Conservation (phyloP, 805 yeast genomes). For the Nakazawaea ambrosiae region DNA sequence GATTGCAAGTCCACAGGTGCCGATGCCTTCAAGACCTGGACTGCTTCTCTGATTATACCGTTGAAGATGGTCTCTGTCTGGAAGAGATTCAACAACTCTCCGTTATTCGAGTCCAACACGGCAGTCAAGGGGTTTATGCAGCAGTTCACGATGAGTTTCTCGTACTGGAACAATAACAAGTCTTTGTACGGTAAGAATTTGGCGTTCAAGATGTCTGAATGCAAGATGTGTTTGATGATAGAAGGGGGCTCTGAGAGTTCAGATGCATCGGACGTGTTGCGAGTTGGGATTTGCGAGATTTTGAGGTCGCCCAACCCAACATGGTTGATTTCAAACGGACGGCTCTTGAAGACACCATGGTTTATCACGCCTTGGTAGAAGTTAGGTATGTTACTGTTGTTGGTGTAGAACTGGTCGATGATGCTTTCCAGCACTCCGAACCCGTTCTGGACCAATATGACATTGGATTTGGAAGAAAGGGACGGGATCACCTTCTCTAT, state of each 20-base stretch:
- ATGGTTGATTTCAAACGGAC: slow-evolving; percentile 44
- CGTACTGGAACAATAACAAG: slow-evolving; percentile 51
- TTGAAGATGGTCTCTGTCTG: slow-evolving; percentile 28
- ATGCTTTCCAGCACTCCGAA: slow-evolving; percentile 63
- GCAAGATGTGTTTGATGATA: slow-evolving; percentile 17
- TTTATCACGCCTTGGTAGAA: slow-evolving; percentile 71
- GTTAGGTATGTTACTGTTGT: slow-evolving; percentile 38
- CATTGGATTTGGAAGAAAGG: slow-evolving; percentile 43
- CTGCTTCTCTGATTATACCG: slow-evolving; percentile 39
- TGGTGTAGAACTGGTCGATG: slow-evolving; percentile 41
- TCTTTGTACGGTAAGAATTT: slow-evolving; percentile 31
- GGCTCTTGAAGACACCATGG: slow-evolving; percentile 69
- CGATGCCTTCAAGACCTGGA: slow-evolving; percentile 30
- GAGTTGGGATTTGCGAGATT: slow-evolving; percentile 48
- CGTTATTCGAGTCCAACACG: slow-evolving; percentile 68
- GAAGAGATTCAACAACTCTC: slow-evolving; percentile 48
- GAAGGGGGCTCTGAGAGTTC: slow-evolving; percentile 15
- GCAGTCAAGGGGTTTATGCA: slow-evolving; percentile 84
- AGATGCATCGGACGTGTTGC: background rate
- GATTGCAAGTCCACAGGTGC: slow-evolving; percentile 17
- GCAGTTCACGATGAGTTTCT: slow-evolving; percentile 72
- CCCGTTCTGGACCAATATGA: slow-evolving; percentile 76
- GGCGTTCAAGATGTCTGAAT: slow-evolving; percentile 23
- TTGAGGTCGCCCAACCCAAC: slow-evolving; percentile 67
- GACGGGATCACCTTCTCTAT: slow-evolving; percentile 44